Conservation (phyloP, 176 grass and related monocot species). For the Hordeum vulgare region MorexV3_pseudomolecules_assembly NC_058524.1:50687028-50687527, state of each 20-base stretch:
- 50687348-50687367: background rate
- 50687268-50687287: constrained; percentile 33
- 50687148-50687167: background rate
- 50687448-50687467: no score
- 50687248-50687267: constrained; percentile 57
- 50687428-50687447: no score
- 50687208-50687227: constrained; percentile 35
- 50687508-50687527: constrained; percentile 26
- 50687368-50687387: no score
- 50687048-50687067: background rate
- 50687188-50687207: background rate
- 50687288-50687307: background rate
- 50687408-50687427: background rate
- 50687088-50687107: background rate
- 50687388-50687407: background rate
- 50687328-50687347: background rate
- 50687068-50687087: background rate
- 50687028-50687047: background rate
- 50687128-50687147: background rate
- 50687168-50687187: background rate
- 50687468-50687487: background rate
- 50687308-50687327: background rate
- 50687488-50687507: background rate
- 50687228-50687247: constrained; percentile 74
- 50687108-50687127: background rate